phyloP scores from a whole-genome alignment of 148 eudicot genomes.

The Amaranthus hypochondriacus region DNA sequence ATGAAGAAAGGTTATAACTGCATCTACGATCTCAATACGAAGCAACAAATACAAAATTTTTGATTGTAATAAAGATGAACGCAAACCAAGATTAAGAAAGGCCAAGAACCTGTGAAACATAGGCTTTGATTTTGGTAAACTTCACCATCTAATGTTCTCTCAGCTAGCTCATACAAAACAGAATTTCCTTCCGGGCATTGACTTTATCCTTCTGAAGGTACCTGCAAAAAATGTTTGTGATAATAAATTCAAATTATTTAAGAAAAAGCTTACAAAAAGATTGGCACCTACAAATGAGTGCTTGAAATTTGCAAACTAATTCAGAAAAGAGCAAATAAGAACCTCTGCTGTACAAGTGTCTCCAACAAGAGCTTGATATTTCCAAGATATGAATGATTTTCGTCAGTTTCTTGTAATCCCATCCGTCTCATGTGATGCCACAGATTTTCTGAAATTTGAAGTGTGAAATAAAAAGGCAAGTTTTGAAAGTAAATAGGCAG shows the following conservation, averaged over 20 bases:
- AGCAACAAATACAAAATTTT: background rate
- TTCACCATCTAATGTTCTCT: conserved; percentile 74
- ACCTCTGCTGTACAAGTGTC: conserved; percentile 90
- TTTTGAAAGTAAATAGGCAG: background rate
- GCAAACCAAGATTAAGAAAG: background rate
- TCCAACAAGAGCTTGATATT: conserved; percentile 70
- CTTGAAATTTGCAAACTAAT: background rate
- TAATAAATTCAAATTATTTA: background rate
- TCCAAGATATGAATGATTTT: conserved; percentile 60
- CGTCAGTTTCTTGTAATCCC: conserved; percentile 77
- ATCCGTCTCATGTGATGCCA: conserved; percentile 89
- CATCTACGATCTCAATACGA: background rate
- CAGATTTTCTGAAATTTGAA: conserved; percentile 47
- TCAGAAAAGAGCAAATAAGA: conserved; percentile 11
- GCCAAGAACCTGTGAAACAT: conserved; percentile 38
- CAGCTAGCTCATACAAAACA: conserved; percentile 82
- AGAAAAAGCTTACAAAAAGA: background rate
- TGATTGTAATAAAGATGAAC: background rate
- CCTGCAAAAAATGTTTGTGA: conserved; percentile 26
- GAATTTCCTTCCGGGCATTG: conserved; percentile 77
- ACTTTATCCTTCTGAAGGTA: conserved; percentile 88
- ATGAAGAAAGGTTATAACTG: background rate
- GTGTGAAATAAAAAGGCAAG: background rate
- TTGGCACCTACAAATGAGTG: no score
- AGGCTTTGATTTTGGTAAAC: conserved; percentile 58